Base-by-base conservation (phyloP, 768 basidiomycete species). In the Pleurotus ostreatus region DNA sequence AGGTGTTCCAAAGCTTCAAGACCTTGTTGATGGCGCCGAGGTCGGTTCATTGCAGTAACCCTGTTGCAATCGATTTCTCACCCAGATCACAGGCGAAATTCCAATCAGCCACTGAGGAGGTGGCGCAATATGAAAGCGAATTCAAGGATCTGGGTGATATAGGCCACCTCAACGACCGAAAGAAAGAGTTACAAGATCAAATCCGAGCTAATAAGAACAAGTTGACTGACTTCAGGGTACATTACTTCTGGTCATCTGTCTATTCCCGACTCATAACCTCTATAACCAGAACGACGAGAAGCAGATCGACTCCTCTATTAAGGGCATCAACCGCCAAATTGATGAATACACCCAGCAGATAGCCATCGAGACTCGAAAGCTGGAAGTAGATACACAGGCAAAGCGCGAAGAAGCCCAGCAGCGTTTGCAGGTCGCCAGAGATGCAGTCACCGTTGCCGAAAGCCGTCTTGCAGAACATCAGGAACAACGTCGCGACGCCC, bases 361-460 rank as follows among this genome's bases (percentile, higher is more conserved):
- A 46, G 69, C 62, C 5, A 74, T 73, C 30, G 87, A 89, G 66
- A 73, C 76, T 5, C 70, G 67, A 26, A 82, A 78, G 41, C 75
- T 81, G 70, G 84, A 74, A 57, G 71, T 71, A 4, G 77, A 83
- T 59, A 82, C 82, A 2, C 83, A 88, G 61, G 80, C 72, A 11
- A 85, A 84, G 63, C 84, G 81, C 15, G 82, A 88, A 30, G 79
- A 83, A 60, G 75, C 75, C 3, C 77, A 81, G 45, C 69, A 70
- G 18, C 77, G 80, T 63, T 72, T 92, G 11, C 72, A 79, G 0
- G 66, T 66, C 9, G 79, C 80, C 15, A 77, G 74, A 47, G 66
- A 70, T 4, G 68, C 65, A 3, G 70, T 83, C 15, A 55, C 59
- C 0, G 65, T 63, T 9, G 72, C 76, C 12, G 79, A 86, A 56